These are phyloP conservation scores for Claviceps sp. DNA, from an alignment of 2,329 filamentous ascomycete genomes.

Conservation along the genomic window DNA sequence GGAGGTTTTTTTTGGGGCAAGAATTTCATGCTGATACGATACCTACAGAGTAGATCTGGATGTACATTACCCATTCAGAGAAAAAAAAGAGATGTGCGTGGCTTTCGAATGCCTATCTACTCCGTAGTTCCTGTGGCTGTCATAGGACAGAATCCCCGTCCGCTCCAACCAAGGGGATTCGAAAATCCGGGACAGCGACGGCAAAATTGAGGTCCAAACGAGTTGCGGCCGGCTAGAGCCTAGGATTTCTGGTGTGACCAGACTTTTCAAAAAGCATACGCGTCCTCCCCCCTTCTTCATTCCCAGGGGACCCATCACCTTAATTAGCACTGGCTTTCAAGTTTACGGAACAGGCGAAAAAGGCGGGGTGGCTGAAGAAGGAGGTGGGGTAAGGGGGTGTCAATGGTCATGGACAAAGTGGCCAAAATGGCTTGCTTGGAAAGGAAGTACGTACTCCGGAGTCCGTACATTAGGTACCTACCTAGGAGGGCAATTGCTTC, in stretches of 20 bases:
- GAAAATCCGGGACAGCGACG: neutral
- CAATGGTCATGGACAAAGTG: no score
- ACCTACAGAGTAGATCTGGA: no score
- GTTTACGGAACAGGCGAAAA: no score
- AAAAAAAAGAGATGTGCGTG: neutral
- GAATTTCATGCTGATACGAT: no score
- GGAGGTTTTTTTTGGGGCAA: neutral
- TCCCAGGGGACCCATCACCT: no score
- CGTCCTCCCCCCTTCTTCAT: neutral
- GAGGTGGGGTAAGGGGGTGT: no score
- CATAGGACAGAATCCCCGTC: neutral
- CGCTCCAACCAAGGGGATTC: neutral
- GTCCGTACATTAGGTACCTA: no score
- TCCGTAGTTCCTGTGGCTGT: neutral
- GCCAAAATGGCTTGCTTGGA: no score
- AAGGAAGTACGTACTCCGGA: no score
- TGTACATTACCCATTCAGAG: neutral
- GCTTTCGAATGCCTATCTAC: neutral
- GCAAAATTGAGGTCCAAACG: neutral
- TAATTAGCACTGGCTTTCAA: no score
- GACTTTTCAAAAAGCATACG: neutral
- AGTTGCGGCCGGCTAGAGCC: neutral
- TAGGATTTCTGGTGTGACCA: neutral
- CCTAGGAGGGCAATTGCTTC: no score
- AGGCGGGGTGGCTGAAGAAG: no score